Conservation (phyloP, 768 basidiomycete species). For the Kwoniella pini region DNA sequence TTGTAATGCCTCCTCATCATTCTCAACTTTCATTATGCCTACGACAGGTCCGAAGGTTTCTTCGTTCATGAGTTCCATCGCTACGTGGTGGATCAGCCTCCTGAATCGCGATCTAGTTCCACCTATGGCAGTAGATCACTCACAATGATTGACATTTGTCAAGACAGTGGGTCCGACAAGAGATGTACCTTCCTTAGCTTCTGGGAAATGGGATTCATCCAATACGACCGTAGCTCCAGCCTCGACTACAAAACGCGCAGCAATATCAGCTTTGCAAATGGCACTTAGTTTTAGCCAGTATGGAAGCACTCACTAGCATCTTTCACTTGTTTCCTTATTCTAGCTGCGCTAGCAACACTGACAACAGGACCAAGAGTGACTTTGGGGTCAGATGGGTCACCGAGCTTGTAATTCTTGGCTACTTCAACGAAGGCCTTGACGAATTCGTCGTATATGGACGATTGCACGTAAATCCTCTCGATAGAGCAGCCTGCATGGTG, state of each 20-base stretch:
- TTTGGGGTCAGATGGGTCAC: conserved; percentile 72
- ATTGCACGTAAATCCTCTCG: conserved; percentile 96
- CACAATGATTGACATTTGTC: conserved; percentile 82
- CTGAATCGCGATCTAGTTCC: background rate
- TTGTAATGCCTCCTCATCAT: conserved; percentile 80
- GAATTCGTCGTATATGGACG: conserved; percentile 75
- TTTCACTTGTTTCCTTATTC: conserved; percentile 79
- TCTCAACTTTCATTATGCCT: conserved; percentile 81
- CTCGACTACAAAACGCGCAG: conserved; percentile 58
- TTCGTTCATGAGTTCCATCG: conserved; percentile 90
- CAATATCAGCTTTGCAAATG: background rate
- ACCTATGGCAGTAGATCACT: conserved; percentile 43
- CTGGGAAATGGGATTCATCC: conserved; percentile 64
- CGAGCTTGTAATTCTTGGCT: conserved; percentile 81
- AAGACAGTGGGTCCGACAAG: conserved; percentile 91
- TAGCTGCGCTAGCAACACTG: conserved; percentile 77
- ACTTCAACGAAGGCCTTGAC: conserved; percentile 70
- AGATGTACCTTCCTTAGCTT: conserved; percentile 71
- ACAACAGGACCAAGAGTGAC: conserved; percentile 92
- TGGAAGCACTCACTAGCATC: conserved; percentile 67
- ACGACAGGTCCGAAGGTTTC: conserved; percentile 88
- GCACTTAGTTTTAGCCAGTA: background rate
- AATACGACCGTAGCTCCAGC: conserved; percentile 79
- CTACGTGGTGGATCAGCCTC: conserved; percentile 54
- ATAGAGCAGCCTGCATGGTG: conserved; percentile 64